Percentiles rank a stretch among this genome's conserved stretches.
phyloP scores from a whole-genome alignment of 2,329 filamentous ascomycete genomes.

The Fusarium penzigii region DNA sequence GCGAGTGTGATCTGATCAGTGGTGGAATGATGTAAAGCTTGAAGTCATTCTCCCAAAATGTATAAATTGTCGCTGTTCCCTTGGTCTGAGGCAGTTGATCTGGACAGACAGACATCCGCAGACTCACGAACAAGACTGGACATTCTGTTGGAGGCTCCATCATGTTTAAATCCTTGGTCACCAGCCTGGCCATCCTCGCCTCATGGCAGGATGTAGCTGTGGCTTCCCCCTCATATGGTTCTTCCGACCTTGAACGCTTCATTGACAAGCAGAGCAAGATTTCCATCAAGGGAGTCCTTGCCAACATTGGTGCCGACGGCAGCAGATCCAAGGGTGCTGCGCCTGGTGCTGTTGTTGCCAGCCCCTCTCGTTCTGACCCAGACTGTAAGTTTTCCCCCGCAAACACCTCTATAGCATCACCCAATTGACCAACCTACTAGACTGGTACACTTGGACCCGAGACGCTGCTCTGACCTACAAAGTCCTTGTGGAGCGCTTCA shows the following conservation, averaged over 20 bases:
- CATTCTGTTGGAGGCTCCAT: neutral
- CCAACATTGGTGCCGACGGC: slow-evolving; percentile 56
- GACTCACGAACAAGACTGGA: no score
- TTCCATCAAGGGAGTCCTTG: slow-evolving; percentile 23
- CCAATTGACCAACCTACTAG: slow-evolving; percentile 47
- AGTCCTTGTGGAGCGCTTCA: slow-evolving; percentile 64
- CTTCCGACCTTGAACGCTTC: slow-evolving; percentile 11
- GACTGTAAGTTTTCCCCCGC: slow-evolving; percentile 29
- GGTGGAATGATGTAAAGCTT: no score
- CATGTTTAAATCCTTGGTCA: slow-evolving; percentile 12
- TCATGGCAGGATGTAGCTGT: slow-evolving; percentile 4
- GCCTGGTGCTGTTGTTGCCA: slow-evolving; percentile 55
- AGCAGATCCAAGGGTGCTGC: slow-evolving; percentile 47
- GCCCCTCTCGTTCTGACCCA: slow-evolving; percentile 51
- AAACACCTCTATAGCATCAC: fast-evolving
- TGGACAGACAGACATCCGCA: no score
- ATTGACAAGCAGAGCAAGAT: slow-evolving; percentile 15
- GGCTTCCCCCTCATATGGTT: slow-evolving; percentile 1
- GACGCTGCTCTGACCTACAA: slow-evolving; percentile 74
- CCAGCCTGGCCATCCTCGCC: slow-evolving; percentile 1
- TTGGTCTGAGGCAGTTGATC: no score
- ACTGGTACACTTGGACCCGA: slow-evolving; percentile 77
- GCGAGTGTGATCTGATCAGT: neutral
- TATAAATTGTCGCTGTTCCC: no score
- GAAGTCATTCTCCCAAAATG: no score